A percentile compares a stretch with the other conserved stretches of the same genome.
These are phyloP conservation scores for Solanum boliviense DNA, from an alignment of 257 asterid species.

Conservation along the genomic window DNA sequence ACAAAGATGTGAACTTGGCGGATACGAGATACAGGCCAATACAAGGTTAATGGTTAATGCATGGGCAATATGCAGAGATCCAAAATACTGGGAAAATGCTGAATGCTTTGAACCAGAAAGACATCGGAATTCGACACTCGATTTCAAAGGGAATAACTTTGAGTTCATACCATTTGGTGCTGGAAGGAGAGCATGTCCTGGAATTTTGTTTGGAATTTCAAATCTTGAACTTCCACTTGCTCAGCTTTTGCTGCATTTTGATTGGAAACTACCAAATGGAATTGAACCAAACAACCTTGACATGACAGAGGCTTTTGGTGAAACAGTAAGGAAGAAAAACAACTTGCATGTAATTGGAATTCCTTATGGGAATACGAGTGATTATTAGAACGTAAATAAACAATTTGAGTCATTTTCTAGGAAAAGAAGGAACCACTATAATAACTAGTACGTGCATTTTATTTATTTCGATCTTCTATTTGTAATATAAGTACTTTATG, in stretches of 20 bases:
- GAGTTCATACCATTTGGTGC: conserved; percentile 20
- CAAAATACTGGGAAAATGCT: conserved; percentile 11
- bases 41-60: conserved; percentile 14
- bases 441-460: neutral
- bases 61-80: conserved; percentile 26
- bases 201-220: conserved; percentile 10
- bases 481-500: neutral
- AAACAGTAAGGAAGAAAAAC: conserved; percentile 6
- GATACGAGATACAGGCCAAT: conserved; percentile 6
- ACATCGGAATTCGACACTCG: conserved; percentile 17
- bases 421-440: neutral
- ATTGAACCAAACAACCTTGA: conserved; percentile 3
- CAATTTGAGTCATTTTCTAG: neutral
- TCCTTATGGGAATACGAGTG: neutral
- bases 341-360: conserved; percentile 8
- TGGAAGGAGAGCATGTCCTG: conserved; percentile 31
- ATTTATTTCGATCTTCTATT: neutral
- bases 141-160: conserved; percentile 10
- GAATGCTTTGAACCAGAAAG: conserved; percentile 6
- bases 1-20: neutral
- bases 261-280: conserved; percentile 25
- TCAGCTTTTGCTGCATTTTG: conserved; percentile 11
- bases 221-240: conserved; percentile 20
- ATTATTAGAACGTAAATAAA: neutral
- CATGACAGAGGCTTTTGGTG: conserved; percentile 18